Evolutionary conservation across 108 stramenopile genomes (phyloP), one percentile per base, ranked within the genome.

Genomic region (Skeletonema menzelii): DNA sequence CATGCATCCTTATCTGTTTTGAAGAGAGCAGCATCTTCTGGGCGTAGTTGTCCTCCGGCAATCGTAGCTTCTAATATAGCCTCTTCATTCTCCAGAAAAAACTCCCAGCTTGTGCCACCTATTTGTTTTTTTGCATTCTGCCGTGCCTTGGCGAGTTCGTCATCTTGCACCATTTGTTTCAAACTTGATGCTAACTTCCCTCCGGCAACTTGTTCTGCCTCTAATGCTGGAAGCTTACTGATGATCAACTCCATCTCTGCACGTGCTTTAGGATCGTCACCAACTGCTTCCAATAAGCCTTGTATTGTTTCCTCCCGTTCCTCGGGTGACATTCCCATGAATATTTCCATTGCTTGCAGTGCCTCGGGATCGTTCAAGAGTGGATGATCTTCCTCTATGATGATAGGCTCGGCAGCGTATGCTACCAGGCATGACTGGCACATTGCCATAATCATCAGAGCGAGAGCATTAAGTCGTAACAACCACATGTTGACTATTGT

Each of bases 301-400:
- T 14, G 12, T 46, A 75, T 70, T 11, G 74, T 69, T 19, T 75
- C 73, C 53, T 74, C 67, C 34, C 62, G 56, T 70, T 80, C 79
- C 47, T 80, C 68, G 2, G 79, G 79, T 19, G 73, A 70, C 79
- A 80, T 80, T 14, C 28, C 26, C 30, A 49, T 57, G 46, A 80
- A 80, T 13, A 75, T 70, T 56, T 80, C 67, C 27, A 80, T 63
- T 31, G 79, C 79, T 28, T 56, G 44, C 1, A 37, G 8, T 8
- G 75, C 24, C 53, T 75, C 73, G 13, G 72, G 72, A 75, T 80
- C 79, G 5, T 76, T 26, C 22, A 28, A n/a, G 17, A 59, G 27
- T 27, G 59, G 73, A 69, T 22, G 74, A 69, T 37, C n/a, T 59
- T 27, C 56, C 10, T 53, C 49, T 20, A 53, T 53, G 4, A 53